Conservation (phyloP, 225 moss, liverwort and hornwort genomes). For the Marchantia paleacea region DNA sequence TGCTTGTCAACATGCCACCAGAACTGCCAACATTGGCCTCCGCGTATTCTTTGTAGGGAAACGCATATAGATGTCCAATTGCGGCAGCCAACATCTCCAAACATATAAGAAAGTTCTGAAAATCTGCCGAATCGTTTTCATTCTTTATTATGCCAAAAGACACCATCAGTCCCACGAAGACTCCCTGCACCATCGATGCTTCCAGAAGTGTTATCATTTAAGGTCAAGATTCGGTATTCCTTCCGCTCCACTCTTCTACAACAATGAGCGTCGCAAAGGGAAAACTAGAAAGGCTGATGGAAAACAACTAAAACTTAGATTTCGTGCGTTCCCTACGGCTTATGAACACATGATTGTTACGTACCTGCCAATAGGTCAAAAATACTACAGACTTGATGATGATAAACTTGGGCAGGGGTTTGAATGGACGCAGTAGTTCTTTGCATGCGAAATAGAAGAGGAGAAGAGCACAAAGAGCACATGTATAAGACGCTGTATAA, state of each 20-base stretch:
- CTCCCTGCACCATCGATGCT: slow-evolving; percentile 57
- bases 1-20: slow-evolving; percentile 47
- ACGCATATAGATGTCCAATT: slow-evolving; percentile 82
- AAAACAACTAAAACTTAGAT: background rate
- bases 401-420: slow-evolving; percentile 76
- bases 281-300: background rate
- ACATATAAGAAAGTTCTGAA: slow-evolving; percentile 88
- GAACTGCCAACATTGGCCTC: slow-evolving; percentile 59
- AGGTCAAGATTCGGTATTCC: background rate
- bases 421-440: slow-evolving; percentile 70
- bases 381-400: slow-evolving; percentile 96
- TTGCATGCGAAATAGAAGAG: slow-evolving; percentile 95
- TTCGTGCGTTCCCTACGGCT: background rate
- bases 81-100: slow-evolving; percentile 92
- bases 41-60: slow-evolving; percentile 94
- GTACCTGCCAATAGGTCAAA: slow-evolving; percentile 97
- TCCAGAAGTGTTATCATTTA: background rate
- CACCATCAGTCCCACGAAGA: slow-evolving; percentile 76
- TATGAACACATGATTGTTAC: background rate
- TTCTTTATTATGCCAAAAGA: slow-evolving; percentile 63
- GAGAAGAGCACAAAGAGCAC: slow-evolving; percentile 64
- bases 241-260: background rate
- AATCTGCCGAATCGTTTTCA: slow-evolving; percentile 72
- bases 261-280: background rate
- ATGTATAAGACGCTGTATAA: slow-evolving; percentile 76